Base-by-base conservation (phyloP, 179 eudicot species). In the Beta lomatogona region DNA sequence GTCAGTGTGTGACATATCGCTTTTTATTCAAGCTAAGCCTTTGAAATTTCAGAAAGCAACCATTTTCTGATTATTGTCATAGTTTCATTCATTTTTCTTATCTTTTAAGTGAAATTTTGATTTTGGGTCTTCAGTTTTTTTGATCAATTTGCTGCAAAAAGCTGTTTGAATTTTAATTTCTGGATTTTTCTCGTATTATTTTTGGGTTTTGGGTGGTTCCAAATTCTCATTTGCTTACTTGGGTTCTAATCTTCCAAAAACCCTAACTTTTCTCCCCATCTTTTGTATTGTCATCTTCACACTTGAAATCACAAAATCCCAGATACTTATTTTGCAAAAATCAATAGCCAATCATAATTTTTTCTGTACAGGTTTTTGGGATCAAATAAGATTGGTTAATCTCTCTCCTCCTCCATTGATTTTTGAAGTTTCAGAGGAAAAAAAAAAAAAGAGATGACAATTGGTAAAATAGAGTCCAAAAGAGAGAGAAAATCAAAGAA, bases 401-500 rank as follows among this genome's bases (percentile, higher is more conserved):
- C 28, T 50, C 31, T 15, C 68, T 57, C 46, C 48, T 48, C 64
- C 14, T 67, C 14, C 77, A n/a, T 14, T n/a, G 58, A 76, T 41
- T 61, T 83, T 66, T 74, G 44, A 18, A 50, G 9, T 21, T 44
- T 25, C 9, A 11, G 58, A 18, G 13, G 28, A 14, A 59, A 66
- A 13, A 18, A 9, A 9, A 6, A 64, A 57, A 25, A 57, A 70
- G 80, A 52, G 28, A 86, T 88, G 86, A 82, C 87, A 11, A 81
- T 82, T 66, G 88, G 67, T 9, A 73, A 84, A 11, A 77, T 80
- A 63, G 77, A 77, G 31, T 79, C 86, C 0, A 82, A 48, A 73
- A 82, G 63, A 63, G 84, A 77, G 71, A 82, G 84, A 63, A 84
- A 82, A 76, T 59, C 84, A 63, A 82, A 79, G 60, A 83, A 82